Evolutionary conservation across 116 monocot genomes (phyloP), one percentile per base, ranked within the genome.

Genomic region (Phalaenopsis hybrid): DNA sequence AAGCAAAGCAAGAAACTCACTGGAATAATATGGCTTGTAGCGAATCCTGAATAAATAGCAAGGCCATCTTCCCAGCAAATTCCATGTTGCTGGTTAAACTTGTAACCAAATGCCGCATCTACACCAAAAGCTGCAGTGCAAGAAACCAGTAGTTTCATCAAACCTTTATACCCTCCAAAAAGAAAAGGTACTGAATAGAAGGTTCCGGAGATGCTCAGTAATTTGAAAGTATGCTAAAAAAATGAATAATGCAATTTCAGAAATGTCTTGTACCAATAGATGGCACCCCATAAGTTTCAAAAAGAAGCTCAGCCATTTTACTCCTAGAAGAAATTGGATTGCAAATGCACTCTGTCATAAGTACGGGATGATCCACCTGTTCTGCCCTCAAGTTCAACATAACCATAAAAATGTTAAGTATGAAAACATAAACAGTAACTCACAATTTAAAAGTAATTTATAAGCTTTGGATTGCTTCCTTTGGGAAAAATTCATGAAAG

Each of bases 301-400:
- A 97, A 31, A 97, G 93, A 85, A 97, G 95, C 70, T 97, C 97
- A 44, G 97, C 90, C 97, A 97, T 97, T 93, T 92, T 94, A 85
- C 91, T 89, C 37, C 97, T 91, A 57, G 97, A 97, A 44, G 86
- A 87, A 12, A 93, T 75, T 67, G 97, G 97, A 76, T 97, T 97
- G 84, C 88, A 91, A 57, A 85, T 83, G 84, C 95, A 94, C 83
- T 97, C 97, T 76, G 97, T 97, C 88, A 97, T 94, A 55, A 97
- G 80, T 77, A 97, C 93, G 50, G 97, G 97, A 92, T 97, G 97
- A 87, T 93, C 87, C 50, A 97, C 85, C 94, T 97, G 90, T 80
- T 87, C 82, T 80, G 74, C 82, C 83, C 79, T 81, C 79, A 81
- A 81, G 74, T 86, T 87, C 74, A 75, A 65, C 37, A 79, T 46